Evolutionary conservation across 805 yeast genomes (phyloP).

Genomic region (Yamadazyma phyllophila): DNA sequence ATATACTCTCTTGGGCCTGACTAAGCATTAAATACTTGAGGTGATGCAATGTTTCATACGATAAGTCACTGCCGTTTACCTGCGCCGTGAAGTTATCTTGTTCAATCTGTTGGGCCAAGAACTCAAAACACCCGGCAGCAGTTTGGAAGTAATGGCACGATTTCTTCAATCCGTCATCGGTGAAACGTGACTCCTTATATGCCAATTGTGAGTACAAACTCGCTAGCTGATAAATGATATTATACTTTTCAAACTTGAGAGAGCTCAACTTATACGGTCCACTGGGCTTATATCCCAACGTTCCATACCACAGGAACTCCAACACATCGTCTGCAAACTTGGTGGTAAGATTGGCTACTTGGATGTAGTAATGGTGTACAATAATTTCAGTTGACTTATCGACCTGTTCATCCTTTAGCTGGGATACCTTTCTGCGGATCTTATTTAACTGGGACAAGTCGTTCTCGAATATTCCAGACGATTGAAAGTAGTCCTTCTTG

Average conservation of each 20-base stretch:
- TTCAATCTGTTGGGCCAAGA: constrained; percentile 10
- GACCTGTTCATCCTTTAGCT: constrained; percentile 26
- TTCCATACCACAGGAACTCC: constrained; percentile 71
- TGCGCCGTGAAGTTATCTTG: not conserved
- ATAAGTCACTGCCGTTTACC: constrained; percentile 27
- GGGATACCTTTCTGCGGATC: constrained; percentile 43
- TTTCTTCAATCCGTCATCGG: constrained; percentile 56
- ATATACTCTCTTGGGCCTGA: constrained; percentile 83
- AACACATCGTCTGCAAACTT: constrained; percentile 66
- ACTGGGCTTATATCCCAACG: constrained; percentile 54
- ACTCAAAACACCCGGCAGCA: constrained; percentile 66
- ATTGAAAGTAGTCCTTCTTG: constrained; percentile 43
- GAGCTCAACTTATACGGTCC: constrained; percentile 49
- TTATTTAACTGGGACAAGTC: constrained; percentile 36
- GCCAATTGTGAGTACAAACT: constrained; percentile 61
- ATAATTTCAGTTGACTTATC: constrained; percentile 34
- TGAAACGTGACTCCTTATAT: constrained; percentile 38
- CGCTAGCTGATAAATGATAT: constrained; percentile 68
- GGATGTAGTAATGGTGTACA: constrained; percentile 47
- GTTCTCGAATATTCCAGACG: constrained; percentile 29
- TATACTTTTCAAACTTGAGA: constrained; percentile 57
- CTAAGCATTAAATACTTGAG: constrained; percentile 61
- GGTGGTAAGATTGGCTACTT: constrained; percentile 40
- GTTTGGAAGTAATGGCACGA: constrained; percentile 65
- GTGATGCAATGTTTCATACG: constrained; percentile 47